Percentiles rank a stretch among this genome's conserved stretches.
These are phyloP conservation scores for Dalbergia cochinchinensis DNA, from an alignment of 306 rosid genomes.

Conservation along the genomic window DNA sequence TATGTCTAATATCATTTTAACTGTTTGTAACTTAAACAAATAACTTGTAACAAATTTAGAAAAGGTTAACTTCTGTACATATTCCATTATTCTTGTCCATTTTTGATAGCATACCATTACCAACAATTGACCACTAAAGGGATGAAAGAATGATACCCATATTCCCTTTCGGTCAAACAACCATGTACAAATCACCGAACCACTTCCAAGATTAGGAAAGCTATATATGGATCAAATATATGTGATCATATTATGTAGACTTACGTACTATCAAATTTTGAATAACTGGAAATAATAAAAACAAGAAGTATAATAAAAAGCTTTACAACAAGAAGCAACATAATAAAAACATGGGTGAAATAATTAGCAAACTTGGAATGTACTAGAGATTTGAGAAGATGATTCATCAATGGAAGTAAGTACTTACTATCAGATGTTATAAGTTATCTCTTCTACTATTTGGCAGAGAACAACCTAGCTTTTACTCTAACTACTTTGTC, in stretches of 20 bases:
- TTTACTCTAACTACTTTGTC: background rate
- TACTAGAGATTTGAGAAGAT: background rate
- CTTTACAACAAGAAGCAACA: background rate
- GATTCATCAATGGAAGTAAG: conserved; percentile 8
- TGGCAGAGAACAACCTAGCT: background rate
- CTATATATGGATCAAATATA: conserved; percentile 46
- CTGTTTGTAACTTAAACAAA: background rate
- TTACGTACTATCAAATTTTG: conserved; percentile 45
- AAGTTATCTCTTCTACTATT: conserved; percentile 15
- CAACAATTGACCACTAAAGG: too few species aligned
- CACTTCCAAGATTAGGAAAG: too few species aligned
- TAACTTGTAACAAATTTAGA: too few species aligned
- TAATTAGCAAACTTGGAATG: conserved; percentile 13
- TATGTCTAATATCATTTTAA: background rate
- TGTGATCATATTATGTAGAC: conserved; percentile 36
- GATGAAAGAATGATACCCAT: too few species aligned
- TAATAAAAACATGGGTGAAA: background rate
- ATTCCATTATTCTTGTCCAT: too few species aligned
- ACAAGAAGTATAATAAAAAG: too few species aligned
- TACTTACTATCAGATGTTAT: conserved; percentile 3
- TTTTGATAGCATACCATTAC: too few species aligned
- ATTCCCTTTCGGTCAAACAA: too few species aligned
- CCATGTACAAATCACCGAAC: too few species aligned
- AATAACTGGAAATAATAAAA: conserved; percentile 38
- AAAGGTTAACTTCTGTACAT: too few species aligned